Base-by-base conservation (phyloP, 306 rosid species). In the Malus sylvestris region DNA sequence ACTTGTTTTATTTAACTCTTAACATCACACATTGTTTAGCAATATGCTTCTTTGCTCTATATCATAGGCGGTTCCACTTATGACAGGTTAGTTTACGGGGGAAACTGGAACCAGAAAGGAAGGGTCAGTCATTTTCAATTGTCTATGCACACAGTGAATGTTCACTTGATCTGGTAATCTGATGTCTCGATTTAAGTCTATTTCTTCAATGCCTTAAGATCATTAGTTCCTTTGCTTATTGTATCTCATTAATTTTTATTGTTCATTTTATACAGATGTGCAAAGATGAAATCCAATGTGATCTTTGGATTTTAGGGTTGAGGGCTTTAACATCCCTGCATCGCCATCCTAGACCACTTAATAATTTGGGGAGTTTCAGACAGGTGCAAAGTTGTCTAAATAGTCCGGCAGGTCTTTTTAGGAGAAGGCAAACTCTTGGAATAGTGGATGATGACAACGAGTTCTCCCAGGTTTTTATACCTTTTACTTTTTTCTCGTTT, bases 401-500 rank as follows among this genome's bases (percentile, higher is more conserved):
- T 71, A 93, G 98, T 79, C 96, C 98, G 3, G 91, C 95, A 38
- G 96, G 98, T 49, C 81, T 91, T 73, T 74, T 91, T 5, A 73
- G 96, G 51, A 84, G 98, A 85, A 93, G 89, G 86, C 74, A 86
- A 81, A 88, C 89, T 82, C 93, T 93, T 30, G 98, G 98, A 75
- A 91, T 91, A 83, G 73, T 87, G 20, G 96, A 93, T 45, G 91
- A 88, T 29, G 70, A 78, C 52, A 25, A 80, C 67, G 88, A 91
- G 58, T 81, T 85, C 79, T 78, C 88, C n/a, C 90, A 93, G 98
- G 98, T 93, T 86, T 80, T 73, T 22, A 55, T 68, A 35, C 58
- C 78, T 76, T 20, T 25, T 65, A 16, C 29, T 8, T 18, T 55
- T 20, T 57, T 6, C 27, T 20, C 13, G 23, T 27, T 63, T 35